Evolutionary conservation across 306 rosid species (phyloP), one percentile per base, ranked within the genome.

Genomic region (Vigna unguiculata): DNA sequence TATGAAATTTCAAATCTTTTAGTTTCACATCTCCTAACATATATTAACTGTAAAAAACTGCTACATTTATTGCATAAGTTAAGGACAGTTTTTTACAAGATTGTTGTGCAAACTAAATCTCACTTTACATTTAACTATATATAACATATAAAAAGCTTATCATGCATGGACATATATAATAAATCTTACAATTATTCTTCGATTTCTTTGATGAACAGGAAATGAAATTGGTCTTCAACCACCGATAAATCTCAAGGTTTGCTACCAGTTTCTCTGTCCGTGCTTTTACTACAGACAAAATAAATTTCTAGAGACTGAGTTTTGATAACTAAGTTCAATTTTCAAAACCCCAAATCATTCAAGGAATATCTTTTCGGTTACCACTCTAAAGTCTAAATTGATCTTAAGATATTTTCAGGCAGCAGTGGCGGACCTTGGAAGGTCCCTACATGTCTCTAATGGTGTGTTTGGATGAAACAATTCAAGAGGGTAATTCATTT

Each of bases 241-340:
- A 48, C 28, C 11, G 48, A 78, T 92, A 78, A 90, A 90, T 81
- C 76, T 92, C 19, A 53, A 90, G 93, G 97, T 90, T 65, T 21
- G 14, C 14, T 17, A n/a, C 62, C 7, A 53, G 9, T 22, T 10
- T 19, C 20, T 52, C n/a, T 28, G 12, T 40, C 14, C 22, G 1
- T 62, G 45, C 58, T 59, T 38, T 55, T 7, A 68, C 13, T 22
- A 59, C 9, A 0, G 0, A 54, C 12, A 30, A 69, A 25, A 13
- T 1, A 81, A 51, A 40, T 19, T 17, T 80, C 3, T 13, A 60
- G 4, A 32, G 24, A 68, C 32, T 12, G 51, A 8, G 53, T 46
- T 74, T 58, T 16, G 14, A 14, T 5, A 32, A 4, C 7, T 0
- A 10, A 38, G 15, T 74, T 30, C 66, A 16, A 34, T 61, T 22